Evolutionary conservation across 768 basidiomycete species (phyloP).

Genomic region (Calocybe indica): DNA sequence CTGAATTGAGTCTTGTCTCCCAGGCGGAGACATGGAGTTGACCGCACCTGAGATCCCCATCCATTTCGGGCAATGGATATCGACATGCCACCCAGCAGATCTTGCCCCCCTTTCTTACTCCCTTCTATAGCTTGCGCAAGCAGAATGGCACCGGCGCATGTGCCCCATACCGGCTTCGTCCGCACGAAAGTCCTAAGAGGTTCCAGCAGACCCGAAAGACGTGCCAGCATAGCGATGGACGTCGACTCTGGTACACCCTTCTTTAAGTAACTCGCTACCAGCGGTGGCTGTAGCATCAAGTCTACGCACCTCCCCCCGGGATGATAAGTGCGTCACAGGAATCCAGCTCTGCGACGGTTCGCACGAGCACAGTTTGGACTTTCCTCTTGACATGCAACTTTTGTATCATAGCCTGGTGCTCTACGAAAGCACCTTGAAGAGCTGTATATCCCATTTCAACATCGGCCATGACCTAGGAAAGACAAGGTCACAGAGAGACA

Average conservation of each 20-base stretch:
- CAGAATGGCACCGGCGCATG: conserved; percentile 92
- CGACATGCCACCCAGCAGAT: conserved; percentile 75
- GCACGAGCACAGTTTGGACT: conserved; percentile 54
- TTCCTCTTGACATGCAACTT: conserved; percentile 41
- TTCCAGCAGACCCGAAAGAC: conserved; percentile 70
- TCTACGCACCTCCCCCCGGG: conserved; percentile 74
- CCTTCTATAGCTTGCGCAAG: conserved; percentile 70
- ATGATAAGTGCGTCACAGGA: conserved; percentile 84
- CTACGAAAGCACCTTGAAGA: conserved; percentile 88
- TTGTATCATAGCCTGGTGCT: conserved; percentile 73
- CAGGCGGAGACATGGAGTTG: not conserved
- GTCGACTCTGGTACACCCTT: conserved; percentile 64
- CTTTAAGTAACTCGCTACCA: not conserved
- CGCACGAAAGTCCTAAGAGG: conserved; percentile 71
- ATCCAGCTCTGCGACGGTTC: conserved; percentile 67
- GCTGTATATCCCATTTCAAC: conserved; percentile 39
- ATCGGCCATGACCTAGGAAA: not conserved
- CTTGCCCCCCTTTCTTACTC: conserved; percentile 83
- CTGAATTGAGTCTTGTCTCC: not conserved
- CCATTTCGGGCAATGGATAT: conserved; percentile 83
- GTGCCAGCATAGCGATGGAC: conserved; percentile 77
- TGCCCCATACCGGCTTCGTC: conserved; percentile 85
- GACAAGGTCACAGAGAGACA: conserved; percentile 9
- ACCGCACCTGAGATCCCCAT: conserved; percentile 84
- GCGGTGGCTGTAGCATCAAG: not conserved